Evolutionary conservation across 202 grass and related monocot genomes (phyloP).

Genomic region (Cymbopogon flexuosus): DNA sequence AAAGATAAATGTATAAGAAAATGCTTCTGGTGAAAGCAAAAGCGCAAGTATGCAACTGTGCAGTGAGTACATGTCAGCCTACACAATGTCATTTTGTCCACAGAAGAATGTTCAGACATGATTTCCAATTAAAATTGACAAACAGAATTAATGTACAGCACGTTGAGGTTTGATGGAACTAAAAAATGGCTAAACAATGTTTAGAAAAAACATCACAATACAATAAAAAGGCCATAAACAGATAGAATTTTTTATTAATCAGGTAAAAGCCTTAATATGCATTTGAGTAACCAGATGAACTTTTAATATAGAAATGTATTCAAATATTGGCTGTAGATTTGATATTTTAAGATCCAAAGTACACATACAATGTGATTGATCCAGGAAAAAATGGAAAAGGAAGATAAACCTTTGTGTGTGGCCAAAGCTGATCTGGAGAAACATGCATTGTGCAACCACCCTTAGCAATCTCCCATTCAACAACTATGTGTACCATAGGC

Average conservation of each 20-base stretch:
- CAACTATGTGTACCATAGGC: constrained; percentile 99
- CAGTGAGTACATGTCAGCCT: neutral
- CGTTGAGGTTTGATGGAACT: neutral
- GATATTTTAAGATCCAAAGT: neutral
- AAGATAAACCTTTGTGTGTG: constrained; percentile 84
- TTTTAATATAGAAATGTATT: neutral
- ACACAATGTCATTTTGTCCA: neutral
- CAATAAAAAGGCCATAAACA: neutral
- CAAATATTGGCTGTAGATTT: neutral
- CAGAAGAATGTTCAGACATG: neutral
- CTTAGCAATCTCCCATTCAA: constrained; percentile 91
- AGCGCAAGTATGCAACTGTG: neutral
- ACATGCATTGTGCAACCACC: constrained; percentile 93
- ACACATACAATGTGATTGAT: neutral
- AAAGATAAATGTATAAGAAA: constrained; percentile 1
- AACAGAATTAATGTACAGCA: neutral
- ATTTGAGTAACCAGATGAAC: neutral
- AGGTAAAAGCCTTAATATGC: neutral
- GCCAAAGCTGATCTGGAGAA: constrained; percentile 98
- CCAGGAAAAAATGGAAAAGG: neutral
- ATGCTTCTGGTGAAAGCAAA: neutral
- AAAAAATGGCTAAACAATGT: neutral
- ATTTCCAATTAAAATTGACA: neutral
- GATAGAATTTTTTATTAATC: neutral
- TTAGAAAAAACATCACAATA: neutral